Evolutionary conservation across 2,329 filamentous ascomycete species (phyloP), one percentile per base, ranked within the genome.

Genomic region (Neonectria faginata): DNA sequence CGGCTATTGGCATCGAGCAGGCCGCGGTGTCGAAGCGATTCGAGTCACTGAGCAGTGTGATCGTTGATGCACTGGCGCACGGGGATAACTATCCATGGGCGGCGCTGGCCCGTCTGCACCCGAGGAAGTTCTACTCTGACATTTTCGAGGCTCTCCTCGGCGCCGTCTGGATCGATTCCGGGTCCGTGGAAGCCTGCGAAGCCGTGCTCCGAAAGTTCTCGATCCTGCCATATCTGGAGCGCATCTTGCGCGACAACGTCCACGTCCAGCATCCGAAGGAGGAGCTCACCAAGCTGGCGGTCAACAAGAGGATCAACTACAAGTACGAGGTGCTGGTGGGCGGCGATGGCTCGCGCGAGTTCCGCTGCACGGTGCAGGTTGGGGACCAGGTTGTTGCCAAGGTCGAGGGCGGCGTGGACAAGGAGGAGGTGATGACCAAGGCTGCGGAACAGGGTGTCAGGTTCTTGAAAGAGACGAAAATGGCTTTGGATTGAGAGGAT

Each of bases 111-210:
- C 83, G 86, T 0, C 81, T 97, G 1, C 83, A 85, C 14, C 84
- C 89, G 0, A 87, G 87, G 16, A 97, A 97, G 74, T 92, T 92
- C 77, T 91, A 91, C 78, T 95, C 91, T 0, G 94, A 97, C 76
- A 80, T 97, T 8, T 83, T 97, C 10, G 95, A 98, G 80, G 87
- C 88, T 33, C 76, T 97, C 0, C 78, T 98, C 0, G 95, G 92
- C 0, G 94, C 94, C 0, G 84, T 97, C 0, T 97, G 92, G 83
- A 82, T 97, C 20, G 96, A 98, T 76, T 92, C 84, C 0, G 91
- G 91, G 0, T 84, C 86, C 1, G 74, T 93, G 14, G 80, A 80
- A 0, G 76, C 75, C 0, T 97, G 93, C 71, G 81, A 85, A 54
- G 73, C 57, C 0, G 83, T 97, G 41, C 76, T 93, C 0, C 83